Evolutionary conservation across 2,329 filamentous ascomycete species (phyloP).

Genomic region (Talaromyces sp.): DNA sequence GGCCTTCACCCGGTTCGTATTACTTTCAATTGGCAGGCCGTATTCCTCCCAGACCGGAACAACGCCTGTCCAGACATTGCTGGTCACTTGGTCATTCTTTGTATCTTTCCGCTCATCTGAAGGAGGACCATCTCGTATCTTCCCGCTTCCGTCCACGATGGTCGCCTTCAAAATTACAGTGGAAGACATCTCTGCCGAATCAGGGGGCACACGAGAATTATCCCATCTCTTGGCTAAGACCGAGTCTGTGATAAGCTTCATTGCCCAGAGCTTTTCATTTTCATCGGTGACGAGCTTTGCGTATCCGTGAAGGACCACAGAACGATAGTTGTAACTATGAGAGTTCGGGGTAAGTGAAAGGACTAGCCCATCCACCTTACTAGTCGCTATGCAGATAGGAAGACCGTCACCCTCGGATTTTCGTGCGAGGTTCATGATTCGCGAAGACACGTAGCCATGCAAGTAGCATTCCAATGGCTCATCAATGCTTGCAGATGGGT

Average conservation of each 20-base stretch:
- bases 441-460: slow-evolving; percentile 80
- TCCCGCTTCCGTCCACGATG: slow-evolving; percentile 73
- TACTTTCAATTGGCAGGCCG: slow-evolving; percentile 64
- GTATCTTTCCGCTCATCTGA: slow-evolving; percentile 63
- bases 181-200: slow-evolving; percentile 71
- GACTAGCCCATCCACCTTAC: slow-evolving; percentile 77
- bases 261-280: slow-evolving; percentile 75
- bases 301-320: slow-evolving; percentile 75
- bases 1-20: slow-evolving; percentile 60
- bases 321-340: slow-evolving; percentile 87
- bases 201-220: slow-evolving; percentile 70
- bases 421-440: slow-evolving; percentile 70
- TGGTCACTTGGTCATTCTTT: slow-evolving; percentile 48
- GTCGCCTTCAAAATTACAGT: slow-evolving; percentile 72
- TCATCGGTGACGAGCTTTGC: slow-evolving; percentile 67
- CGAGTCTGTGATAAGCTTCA: slow-evolving; percentile 75
- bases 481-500: slow-evolving; percentile 61
- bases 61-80: slow-evolving; percentile 63
- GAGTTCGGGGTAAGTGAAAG: slow-evolving; percentile 77
- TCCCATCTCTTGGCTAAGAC: slow-evolving; percentile 71
- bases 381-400: slow-evolving; percentile 72
- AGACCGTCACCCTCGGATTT: slow-evolving; percentile 55
- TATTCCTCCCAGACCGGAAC: slow-evolving; percentile 65
- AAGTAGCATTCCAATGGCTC: slow-evolving; percentile 77
- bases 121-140: slow-evolving; percentile 68